Evolutionary conservation across 1,284 basidiomycete species (phyloP), one percentile per base, ranked within the genome.

Genomic region (Malassezia yamatoensis): DNA sequence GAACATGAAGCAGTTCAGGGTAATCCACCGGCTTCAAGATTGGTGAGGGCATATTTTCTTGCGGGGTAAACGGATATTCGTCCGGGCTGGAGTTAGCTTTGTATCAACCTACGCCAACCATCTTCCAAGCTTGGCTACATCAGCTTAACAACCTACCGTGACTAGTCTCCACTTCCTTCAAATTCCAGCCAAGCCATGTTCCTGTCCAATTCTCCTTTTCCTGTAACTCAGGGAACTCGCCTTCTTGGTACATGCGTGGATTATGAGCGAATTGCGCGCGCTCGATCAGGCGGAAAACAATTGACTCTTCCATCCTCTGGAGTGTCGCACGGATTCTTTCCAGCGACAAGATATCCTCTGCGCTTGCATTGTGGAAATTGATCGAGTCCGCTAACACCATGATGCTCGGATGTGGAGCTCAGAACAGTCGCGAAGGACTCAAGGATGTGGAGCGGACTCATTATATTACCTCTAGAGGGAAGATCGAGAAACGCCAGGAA

Each of bases 241-340:
- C 85, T 2, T 80, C 80, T 54, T 84, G 78, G 78, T 99, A 99
- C 64, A 94, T 93, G 56, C 80, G 81, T n/a, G 85, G 83, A 72
- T 98, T 96, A 75, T 88, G 85, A 0, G 89, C 89, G 70, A 96
- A 98, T 75, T 98, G 93, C 0, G 90, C 91, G 24, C 94, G 83
- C 76, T 99, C 94, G 68, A 99, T 98, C 24, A 74, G 64, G 29
- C 70, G 65, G 91, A 98, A 98, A 74, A 96, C 94, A 78, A 99
- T 98, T 18, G 93, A 98, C 66, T 99, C 94, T 74, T 99, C 94
- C 18, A 98, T 83, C 16, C 94, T 82, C 63, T 82, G 84, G 15
- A 99, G 80, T 51, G 90, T 86, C 16, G 83, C 83, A 56, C 94
- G 81, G 67, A 99, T 96, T 54, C 83, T 81, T 53, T 89, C 85